Evolutionary conservation across 2,329 filamentous ascomycete species (phyloP), one percentile per base, ranked within the genome.

Genomic region (Orbilia brochopaga): DNA sequence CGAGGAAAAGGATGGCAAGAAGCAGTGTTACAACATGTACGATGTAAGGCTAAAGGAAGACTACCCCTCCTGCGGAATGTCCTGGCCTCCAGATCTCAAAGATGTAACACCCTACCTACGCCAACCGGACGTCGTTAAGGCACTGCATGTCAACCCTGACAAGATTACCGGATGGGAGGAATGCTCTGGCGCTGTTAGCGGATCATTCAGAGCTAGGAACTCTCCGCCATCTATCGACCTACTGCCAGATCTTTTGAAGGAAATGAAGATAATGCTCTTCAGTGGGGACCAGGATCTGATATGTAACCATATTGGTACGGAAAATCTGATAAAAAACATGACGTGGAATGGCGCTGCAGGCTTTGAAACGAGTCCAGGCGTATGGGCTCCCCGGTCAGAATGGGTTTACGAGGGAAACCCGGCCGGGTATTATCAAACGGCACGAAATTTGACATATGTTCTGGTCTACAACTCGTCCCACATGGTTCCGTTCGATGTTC

Each of bases 401-500:
- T 99, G 94, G 95, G 90, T 87, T 0, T 97, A 97, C 75, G 94
- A 97, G 79, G 90, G 88, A 73, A 86, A 96, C 76, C 82, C 86
- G 1, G 92, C 92, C 2, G 94, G 94, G 23, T 91, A 95, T 78
- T 99, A 93, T 83, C 95, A 99, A 80, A 87, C 92, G 79, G 93
- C 94, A 1, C 88, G 95, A 75, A 99, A 99, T 80, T 81, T 99
- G 73, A 97, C 94, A 0, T 99, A 99, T 78, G 88, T 99, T 32
- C 84, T 95, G 44, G 96, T 97, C 81, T 91, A 96, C 83, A 96
- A 99, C 79, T 88, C 91, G 15, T 96, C 90, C 55, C 94, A 99
- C 80, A 99, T 99, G 94, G 94, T 99, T 0, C 95, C 94, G 0
- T 97, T 94, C 78, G 93, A 99, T 80, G 90, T 90, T 76, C 88